These are phyloP conservation scores for Aspergillus hiratsukae DNA, from an alignment of 2,329 filamentous ascomycete species.

Conservation along the genomic window DNA sequence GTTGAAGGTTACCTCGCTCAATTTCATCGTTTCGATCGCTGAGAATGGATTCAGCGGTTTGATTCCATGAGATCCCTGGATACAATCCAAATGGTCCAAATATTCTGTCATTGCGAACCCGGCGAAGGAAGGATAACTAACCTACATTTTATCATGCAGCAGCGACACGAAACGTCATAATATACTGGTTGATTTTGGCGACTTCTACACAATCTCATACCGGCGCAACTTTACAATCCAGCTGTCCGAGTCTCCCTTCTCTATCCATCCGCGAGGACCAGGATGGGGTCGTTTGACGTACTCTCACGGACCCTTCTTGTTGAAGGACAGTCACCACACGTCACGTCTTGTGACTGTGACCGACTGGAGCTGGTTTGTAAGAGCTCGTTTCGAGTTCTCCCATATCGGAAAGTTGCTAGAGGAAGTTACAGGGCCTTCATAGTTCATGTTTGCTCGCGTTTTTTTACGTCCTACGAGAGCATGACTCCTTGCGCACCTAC, in stretches of 20 bases:
- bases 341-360: constrained; percentile 41
- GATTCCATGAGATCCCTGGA: not conserved
- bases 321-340: constrained; percentile 34
- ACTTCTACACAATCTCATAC: not conserved
- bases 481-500: constrained; percentile 46
- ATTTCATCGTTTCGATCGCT: not conserved
- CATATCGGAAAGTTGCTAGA: constrained; percentile 32
- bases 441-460: constrained; percentile 40
- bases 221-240: constrained; percentile 31
- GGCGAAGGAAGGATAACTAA: not conserved
- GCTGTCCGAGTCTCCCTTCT: constrained; percentile 26
- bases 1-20: not conserved
- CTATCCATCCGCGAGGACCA: constrained; percentile 1
- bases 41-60: not conserved
- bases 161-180: not conserved
- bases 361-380: constrained; percentile 38
- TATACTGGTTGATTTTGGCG: not conserved
- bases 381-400: constrained; percentile 12
- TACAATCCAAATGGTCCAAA: not conserved
- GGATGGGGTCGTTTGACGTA: constrained; percentile 7
- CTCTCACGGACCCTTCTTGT: constrained; percentile 28
- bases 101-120: not conserved
- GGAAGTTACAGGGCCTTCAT: constrained; percentile 41
- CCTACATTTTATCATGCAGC: not conserved
- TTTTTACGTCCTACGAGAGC: constrained; percentile 34